Evolutionary conservation across 345 rosid species (phyloP).

Genomic region (Cardamine resedifolia): DNA sequence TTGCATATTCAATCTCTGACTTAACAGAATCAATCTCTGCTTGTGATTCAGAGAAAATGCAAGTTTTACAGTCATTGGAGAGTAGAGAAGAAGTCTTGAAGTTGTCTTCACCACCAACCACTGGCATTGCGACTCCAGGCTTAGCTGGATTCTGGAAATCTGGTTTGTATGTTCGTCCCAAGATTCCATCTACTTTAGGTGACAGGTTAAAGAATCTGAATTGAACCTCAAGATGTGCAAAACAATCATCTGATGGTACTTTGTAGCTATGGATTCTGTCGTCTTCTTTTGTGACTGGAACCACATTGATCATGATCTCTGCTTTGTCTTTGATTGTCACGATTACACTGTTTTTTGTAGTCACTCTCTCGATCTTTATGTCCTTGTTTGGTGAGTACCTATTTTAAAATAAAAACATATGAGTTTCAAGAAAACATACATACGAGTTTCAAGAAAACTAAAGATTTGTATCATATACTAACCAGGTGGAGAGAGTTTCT

Average conservation of each 20-base stretch:
- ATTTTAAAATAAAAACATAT: not conserved
- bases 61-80: conserved; percentile 42
- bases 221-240: conserved; percentile 68
- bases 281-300: conserved; percentile 74
- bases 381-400: conserved; percentile 45
- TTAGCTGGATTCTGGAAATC: conserved; percentile 68
- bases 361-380: conserved; percentile 56
- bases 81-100: conserved; percentile 57
- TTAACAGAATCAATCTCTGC: conserved; percentile 13
- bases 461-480: conserved; percentile 23
- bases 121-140: conserved; percentile 66
- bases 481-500: conserved; percentile 55
- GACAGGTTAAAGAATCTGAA: conserved; percentile 61
- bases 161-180: conserved; percentile 64
- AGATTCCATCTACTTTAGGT: conserved; percentile 59
- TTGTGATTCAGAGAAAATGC: conserved; percentile 40
- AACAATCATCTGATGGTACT: conserved; percentile 56
- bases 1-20: conserved; percentile 38
- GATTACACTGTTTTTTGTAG: conserved; percentile 50
- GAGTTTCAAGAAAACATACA: not conserved
- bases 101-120: conserved; percentile 57
- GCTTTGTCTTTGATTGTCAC: conserved; percentile 46
- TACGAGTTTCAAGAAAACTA: conserved; percentile 2
- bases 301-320: conserved; percentile 60
- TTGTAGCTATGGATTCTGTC: conserved; percentile 59